These are phyloP conservation scores for Eurotiales sp. DNA, from an alignment of 2,329 filamentous ascomycete species.

Conservation along the genomic window DNA sequence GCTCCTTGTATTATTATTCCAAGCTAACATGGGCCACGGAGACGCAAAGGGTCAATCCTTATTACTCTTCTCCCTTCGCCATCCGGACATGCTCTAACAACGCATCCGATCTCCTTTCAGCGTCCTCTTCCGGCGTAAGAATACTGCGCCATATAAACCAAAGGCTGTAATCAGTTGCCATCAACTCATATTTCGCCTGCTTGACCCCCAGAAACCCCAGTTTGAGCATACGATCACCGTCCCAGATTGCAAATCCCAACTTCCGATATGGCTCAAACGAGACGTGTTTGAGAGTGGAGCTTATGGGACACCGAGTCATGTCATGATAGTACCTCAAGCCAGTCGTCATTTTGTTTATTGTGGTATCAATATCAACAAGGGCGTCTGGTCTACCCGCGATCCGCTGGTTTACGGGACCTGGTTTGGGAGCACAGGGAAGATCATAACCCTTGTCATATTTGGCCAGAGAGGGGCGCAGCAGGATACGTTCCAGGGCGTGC, in stretches of 20 bases:
- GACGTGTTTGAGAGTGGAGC: background rate
- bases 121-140: constrained; percentile 19
- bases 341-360: background rate
- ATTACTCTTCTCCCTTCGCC: no score
- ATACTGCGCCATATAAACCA: constrained; percentile 1
- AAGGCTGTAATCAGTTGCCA: background rate
- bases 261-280: background rate
- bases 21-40: no score
- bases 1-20: no score
- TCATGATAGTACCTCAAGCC: background rate
- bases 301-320: background rate
- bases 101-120: constrained; percentile 25
- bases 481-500: no score
- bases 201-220: background rate
- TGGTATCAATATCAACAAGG: background rate
- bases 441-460: no score
- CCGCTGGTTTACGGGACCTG: background rate
- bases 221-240: background rate
- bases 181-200: background rate
- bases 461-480: no score
- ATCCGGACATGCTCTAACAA: no score
- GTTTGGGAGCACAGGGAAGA: background rate
- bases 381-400: background rate
- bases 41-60: no score
- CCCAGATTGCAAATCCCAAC: constrained; percentile 2